Conservation (phyloP, 805 yeast species). For the Lipomyces sp. region DNA sequence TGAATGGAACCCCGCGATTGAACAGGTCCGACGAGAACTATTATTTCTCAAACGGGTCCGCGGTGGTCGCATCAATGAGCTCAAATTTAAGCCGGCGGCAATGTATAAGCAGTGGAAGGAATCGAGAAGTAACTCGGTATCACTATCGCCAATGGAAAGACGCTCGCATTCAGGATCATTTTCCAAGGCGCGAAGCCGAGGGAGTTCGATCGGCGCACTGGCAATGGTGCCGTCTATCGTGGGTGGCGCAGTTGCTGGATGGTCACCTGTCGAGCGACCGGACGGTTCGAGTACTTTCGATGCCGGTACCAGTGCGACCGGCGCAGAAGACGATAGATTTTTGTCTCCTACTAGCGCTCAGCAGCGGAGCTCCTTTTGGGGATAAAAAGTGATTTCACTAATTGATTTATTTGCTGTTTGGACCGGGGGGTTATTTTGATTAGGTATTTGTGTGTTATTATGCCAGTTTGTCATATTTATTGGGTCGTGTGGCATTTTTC, state of each 20-base stretch:
- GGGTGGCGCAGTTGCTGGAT: conserved; percentile 64
- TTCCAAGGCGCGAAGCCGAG: conserved; percentile 22
- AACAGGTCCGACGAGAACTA: conserved; percentile 48
- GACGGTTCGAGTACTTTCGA: background rate
- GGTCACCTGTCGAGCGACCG: conserved; percentile 45
- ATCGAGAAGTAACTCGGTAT: conserved; percentile 30
- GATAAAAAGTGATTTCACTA: background rate
- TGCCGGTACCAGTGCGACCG: background rate
- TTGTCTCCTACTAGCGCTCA: conserved; percentile 22
- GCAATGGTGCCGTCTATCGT: conserved; percentile 61
- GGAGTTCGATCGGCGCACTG: conserved; percentile 49
- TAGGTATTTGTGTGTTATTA: background rate
- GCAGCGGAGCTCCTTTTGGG: background rate
- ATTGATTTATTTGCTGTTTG: background rate
- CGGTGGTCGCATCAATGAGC: conserved; percentile 49
- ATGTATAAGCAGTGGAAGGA: conserved; percentile 39
- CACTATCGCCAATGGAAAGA: background rate
- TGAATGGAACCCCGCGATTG: conserved; percentile 50
- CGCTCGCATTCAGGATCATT: background rate
- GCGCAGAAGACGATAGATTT: conserved; percentile 13
- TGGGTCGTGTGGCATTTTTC: background rate
- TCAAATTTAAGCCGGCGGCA: conserved; percentile 40
- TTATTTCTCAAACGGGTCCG: conserved; percentile 45
- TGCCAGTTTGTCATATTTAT: background rate
- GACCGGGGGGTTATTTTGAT: background rate